Evolutionary conservation across 1,284 basidiomycete genomes (phyloP), one percentile per base, ranked within the genome.

Genomic region (Sparassis latifolia): DNA sequence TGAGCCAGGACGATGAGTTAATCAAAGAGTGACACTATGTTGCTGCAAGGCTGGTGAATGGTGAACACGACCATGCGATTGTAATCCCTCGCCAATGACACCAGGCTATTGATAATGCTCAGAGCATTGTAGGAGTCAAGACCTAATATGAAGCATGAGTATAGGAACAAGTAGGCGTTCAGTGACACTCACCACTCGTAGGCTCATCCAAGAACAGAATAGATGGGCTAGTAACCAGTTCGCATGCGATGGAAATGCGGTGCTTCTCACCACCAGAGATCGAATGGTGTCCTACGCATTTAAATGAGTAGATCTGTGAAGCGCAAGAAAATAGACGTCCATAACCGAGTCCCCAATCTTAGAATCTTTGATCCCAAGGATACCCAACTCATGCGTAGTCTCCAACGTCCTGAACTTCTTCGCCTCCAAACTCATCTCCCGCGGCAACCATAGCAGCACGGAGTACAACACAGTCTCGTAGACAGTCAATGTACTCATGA

Each of bases 251-350:
- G 0, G 90, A 93, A 1, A 95, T 96, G n/a, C 94, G 80, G 46
- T 94, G 82, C 73, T 97, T 97, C 75, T 96, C 96, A 12, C 96
- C 96, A 43, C 96, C 94, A 35, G 91, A 95, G 54, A 97, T 97
- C 5, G 89, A 92, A 9, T 95, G 79, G 55, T 80, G 78, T 43
- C 84, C 86, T 86, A 50, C 2, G 31, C 29, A 33, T 5, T 29
- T 50, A 1, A 32, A 30, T 32, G 2, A 30, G 49, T 32, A 53
- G 62, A 42, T n/a, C 30, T 10, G 39, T 10, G 41, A 41, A n/a
- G n/a, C n/a, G n/a, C 38, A 20, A 28, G 41, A 42, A 37, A 27
- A 28, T 45, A 12, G 32, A n/a, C 38, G 35, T 30, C 67, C 79
- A 50, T 59, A 81, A 90, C 90, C 49, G 82, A 83, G 49, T 91